phyloP scores from a whole-genome alignment of 768 basidiomycete species.

The Sporobolomyces pararoseus region DNA sequence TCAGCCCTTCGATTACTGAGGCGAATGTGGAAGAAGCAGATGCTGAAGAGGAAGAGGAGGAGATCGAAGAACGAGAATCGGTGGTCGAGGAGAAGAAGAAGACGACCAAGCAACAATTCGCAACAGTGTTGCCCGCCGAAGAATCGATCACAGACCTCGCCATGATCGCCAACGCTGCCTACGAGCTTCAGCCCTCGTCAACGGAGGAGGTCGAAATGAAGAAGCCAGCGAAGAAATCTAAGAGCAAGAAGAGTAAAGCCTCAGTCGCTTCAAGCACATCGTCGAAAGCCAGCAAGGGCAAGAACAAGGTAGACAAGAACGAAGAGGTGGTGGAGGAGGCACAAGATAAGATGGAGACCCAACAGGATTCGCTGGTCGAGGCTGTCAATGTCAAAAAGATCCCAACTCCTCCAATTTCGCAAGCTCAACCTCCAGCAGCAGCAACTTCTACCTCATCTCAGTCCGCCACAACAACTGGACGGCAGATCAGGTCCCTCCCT shows the following conservation, averaged over 20 bases:
- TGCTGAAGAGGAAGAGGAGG: neutral
- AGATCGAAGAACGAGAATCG: neutral
- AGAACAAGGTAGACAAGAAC: neutral
- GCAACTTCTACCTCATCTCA: neutral
- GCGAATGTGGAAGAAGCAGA: no score
- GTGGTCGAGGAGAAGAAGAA: neutral
- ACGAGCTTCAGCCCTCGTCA: conserved; percentile 18
- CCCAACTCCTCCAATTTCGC: neutral
- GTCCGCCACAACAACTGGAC: neutral
- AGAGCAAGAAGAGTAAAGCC: conserved; percentile 8
- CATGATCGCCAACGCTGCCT: conserved; percentile 28
- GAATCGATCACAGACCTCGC: conserved; percentile 28
- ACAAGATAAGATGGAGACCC: neutral
- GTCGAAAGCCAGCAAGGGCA: conserved; percentile 1
- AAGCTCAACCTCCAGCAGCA: neutral
- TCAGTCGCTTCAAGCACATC: neutral
- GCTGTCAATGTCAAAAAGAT: no score
- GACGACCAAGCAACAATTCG: neutral
- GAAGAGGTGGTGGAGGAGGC: no score
- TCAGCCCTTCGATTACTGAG: neutral
- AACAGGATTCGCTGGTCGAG: no score
- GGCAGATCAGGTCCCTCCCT: conserved; percentile 20
- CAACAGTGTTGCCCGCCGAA: neutral
- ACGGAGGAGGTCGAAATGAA: neutral
- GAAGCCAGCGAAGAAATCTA: conserved; percentile 2